Conservation (phyloP, 768 basidiomycete genomes). For the Tylopilus vinaceipallidus region DNA sequence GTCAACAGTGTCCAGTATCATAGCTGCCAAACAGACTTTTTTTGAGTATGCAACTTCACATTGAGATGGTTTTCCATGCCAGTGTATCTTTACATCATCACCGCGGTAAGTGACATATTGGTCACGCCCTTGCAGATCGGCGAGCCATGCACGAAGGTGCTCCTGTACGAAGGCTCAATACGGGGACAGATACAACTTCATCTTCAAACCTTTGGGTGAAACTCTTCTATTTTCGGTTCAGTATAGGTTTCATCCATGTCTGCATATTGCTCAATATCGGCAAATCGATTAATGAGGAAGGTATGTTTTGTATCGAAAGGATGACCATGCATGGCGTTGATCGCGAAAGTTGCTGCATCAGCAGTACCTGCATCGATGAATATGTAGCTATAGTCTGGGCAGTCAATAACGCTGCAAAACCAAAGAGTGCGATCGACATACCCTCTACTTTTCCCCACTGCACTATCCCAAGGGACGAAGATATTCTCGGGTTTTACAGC, state of each 20-base stretch:
- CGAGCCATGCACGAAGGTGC: conserved; percentile 93
- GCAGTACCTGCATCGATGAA: conserved; percentile 77
- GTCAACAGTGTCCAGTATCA: conserved; percentile 6
- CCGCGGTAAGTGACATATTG: conserved; percentile 94
- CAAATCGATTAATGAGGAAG: conserved; percentile 83
- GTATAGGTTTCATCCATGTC: conserved; percentile 74
- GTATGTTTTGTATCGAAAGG: conserved; percentile 87
- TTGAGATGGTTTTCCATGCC: conserved; percentile 90
- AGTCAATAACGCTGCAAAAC: conserved; percentile 1
- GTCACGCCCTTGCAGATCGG: conserved; percentile 88
- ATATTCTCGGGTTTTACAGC: conserved; percentile 75
- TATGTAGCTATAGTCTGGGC: conserved; percentile 52
- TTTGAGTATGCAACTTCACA: conserved; percentile 75
- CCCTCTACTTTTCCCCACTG: conserved; percentile 89
- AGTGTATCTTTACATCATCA: conserved; percentile 85
- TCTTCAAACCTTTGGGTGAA: conserved; percentile 61
- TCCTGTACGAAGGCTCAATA: conserved; percentile 52
- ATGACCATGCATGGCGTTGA: conserved; percentile 67
- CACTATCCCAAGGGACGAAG: conserved; percentile 85
- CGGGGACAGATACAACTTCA: neutral
- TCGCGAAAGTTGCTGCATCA: conserved; percentile 69
- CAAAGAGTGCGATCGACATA: conserved; percentile 34
- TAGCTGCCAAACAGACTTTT: conserved; percentile 48
- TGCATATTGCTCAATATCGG: conserved; percentile 83
- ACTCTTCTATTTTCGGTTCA: conserved; percentile 74